phyloP scores from a whole-genome alignment of 106 monocot genomes.

The Phalaenopsis aphrodite region DNA sequence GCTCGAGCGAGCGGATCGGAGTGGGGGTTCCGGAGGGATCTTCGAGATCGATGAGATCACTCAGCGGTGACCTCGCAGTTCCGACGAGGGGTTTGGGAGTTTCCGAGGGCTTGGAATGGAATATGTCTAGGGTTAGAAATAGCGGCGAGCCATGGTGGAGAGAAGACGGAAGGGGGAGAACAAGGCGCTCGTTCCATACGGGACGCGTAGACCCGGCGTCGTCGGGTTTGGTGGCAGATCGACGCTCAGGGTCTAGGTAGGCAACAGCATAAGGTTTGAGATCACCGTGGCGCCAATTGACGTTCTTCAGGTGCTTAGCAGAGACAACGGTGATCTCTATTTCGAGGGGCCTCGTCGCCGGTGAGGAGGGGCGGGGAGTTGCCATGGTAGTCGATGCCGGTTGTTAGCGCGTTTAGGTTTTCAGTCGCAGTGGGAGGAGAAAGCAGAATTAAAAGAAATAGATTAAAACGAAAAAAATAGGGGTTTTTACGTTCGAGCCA shows the following conservation, averaged over 20 bases:
- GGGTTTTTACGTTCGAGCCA: no score
- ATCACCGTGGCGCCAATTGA: conserved; percentile 91
- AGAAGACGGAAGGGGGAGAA: conserved; percentile 42
- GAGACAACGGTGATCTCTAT: conserved; percentile 65
- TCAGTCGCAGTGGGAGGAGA: not conserved
- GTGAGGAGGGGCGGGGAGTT: conserved; percentile 2
- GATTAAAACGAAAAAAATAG: no score
- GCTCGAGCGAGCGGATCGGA: conserved; percentile 49
- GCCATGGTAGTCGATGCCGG: not conserved
- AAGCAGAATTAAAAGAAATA: no score
- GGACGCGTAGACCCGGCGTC: conserved; percentile 60
- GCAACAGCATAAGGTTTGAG: conserved; percentile 87
- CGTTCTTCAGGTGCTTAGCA: conserved; percentile 97
- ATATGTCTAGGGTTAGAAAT: conserved; percentile 63
- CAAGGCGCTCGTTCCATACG: conserved; percentile 88
- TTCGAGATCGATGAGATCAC: conserved; percentile 31
- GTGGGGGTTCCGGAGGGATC: conserved; percentile 4
- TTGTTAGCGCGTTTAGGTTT: not conserved
- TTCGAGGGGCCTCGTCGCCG: conserved; percentile 15
- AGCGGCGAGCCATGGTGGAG: conserved; percentile 20
- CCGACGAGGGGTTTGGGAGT: conserved; percentile 91
- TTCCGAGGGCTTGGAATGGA: conserved; percentile 96
- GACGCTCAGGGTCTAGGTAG: conserved; percentile 64
- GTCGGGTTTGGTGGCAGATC: conserved; percentile 75
- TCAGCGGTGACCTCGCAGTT: conserved; percentile 36